Evolutionary conservation across 805 yeast species (phyloP).

Genomic region (Candida ortonii): DNA sequence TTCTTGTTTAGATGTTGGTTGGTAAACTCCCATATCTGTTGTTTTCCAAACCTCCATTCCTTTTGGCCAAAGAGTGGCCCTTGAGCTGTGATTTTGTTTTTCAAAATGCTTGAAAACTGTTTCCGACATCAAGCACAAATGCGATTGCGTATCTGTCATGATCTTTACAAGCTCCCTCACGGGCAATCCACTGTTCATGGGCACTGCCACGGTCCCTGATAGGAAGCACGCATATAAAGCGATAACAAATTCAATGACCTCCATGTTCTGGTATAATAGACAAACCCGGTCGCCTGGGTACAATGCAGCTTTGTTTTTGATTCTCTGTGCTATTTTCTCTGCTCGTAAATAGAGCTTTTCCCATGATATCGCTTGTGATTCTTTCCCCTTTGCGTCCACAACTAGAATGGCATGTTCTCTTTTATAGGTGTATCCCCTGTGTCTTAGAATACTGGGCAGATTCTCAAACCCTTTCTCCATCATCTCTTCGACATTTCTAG

Average conservation of each 20-base stretch:
- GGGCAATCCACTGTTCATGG: conserved; percentile 74
- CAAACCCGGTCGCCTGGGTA: conserved; percentile 83
- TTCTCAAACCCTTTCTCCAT: conserved; percentile 50
- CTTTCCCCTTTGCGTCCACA: conserved; percentile 80
- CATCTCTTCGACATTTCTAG: conserved; percentile 45
- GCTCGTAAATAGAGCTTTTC: conserved; percentile 80
- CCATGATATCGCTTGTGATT: conserved; percentile 76
- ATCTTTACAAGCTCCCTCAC: conserved; percentile 68
- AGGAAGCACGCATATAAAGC: conserved; percentile 89
- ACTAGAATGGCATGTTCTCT: conserved; percentile 70
- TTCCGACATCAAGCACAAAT: conserved; percentile 78
- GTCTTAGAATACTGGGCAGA: conserved; percentile 68
- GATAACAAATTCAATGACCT: conserved; percentile 78
- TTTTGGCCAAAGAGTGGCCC: conserved; percentile 55
- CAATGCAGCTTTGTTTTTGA: conserved; percentile 66
- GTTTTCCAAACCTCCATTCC: conserved; percentile 79
- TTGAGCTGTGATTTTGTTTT: conserved; percentile 41
- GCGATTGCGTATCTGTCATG: conserved; percentile 70
- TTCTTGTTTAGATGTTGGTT: conserved; percentile 51
- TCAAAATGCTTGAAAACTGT: conserved; percentile 73
- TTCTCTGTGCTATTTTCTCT: conserved; percentile 83
- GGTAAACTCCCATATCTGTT: conserved; percentile 76
- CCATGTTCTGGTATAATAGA: conserved; percentile 77
- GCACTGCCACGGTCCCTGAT: conserved; percentile 94
- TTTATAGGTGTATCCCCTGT: conserved; percentile 63